phyloP scores from a whole-genome alignment of 2,329 filamentous ascomycete genomes.

The Fonsecaea nubica region DNA sequence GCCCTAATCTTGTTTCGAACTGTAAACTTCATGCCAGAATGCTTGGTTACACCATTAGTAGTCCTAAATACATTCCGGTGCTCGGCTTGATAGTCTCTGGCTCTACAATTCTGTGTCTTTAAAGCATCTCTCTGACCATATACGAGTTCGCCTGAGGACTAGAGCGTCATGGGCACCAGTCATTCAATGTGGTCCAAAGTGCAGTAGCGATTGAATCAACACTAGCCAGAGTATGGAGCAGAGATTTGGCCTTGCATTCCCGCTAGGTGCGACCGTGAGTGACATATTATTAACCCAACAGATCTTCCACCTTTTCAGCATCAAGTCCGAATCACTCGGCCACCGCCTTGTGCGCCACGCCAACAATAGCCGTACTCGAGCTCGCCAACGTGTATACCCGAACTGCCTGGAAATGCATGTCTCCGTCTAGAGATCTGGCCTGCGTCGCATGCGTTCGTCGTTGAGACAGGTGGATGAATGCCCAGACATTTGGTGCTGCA shows the following conservation, averaged over 20 bases:
- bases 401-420: neutral
- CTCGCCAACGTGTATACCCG: too few relatives aligned
- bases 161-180: neutral
- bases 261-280: slow-evolving; percentile 37
- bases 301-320: slow-evolving; percentile 37
- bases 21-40: neutral
- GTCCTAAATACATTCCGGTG: too few relatives aligned
- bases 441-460: neutral
- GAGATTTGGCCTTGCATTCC: slow-evolving; percentile 22
- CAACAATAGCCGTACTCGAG: slow-evolving; percentile 25
- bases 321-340: slow-evolving; percentile 37
- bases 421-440: neutral
- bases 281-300: slow-evolving; percentile 41
- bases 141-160: neutral
- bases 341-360: slow-evolving; percentile 33
- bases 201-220: slow-evolving; percentile 20
- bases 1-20: neutral
- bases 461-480: too few relatives aligned
- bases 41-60: neutral
- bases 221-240: slow-evolving; percentile 31
- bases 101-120: neutral
- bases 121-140: neutral
- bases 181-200: slow-evolving; percentile 18
- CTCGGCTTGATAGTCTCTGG: neutral
- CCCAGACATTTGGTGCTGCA: too few relatives aligned